Percentiles rank a stretch among this genome's conserved stretches.
Conservation (phyloP, 805 yeast genomes). For the Starmerella roubikii region DNA sequence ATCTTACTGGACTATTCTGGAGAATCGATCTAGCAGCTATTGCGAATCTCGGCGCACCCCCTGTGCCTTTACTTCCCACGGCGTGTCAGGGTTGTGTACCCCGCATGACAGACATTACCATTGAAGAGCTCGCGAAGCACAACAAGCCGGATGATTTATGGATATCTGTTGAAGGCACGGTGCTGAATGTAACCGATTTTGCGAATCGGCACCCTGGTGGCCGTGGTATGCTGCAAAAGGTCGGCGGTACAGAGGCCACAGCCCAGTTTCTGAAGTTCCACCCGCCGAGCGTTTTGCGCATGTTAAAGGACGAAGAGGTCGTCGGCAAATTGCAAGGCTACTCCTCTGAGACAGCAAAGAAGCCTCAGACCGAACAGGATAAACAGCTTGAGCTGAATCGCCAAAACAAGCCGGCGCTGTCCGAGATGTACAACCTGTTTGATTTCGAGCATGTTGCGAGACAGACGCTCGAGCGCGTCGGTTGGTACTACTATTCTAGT, state of each 20-base stretch:
- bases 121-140: slow-evolving; percentile 37
- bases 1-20: no score
- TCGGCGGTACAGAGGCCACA: slow-evolving; percentile 66
- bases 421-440: slow-evolving; percentile 57
- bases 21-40: no score
- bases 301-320: slow-evolving; percentile 44
- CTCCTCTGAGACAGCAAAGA: slow-evolving; percentile 1
- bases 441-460: slow-evolving; percentile 85
- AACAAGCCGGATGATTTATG: slow-evolving; percentile 54
- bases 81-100: no score
- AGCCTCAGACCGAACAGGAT: slow-evolving; percentile 10
- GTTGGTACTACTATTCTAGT: slow-evolving; percentile 87
- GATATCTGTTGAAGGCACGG: slow-evolving; percentile 71
- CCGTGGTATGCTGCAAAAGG: slow-evolving; percentile 38
- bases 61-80: no score
- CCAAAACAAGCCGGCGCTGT: slow-evolving; percentile 48
- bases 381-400: slow-evolving; percentile 24
- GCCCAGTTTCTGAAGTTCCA: slow-evolving; percentile 80
- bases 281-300: slow-evolving; percentile 70
- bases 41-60: no score
- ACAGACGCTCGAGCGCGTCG: slow-evolving; percentile 58
- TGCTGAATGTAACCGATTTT: slow-evolving; percentile 61
- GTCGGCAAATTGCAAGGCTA: slow-evolving; percentile 37
- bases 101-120: slow-evolving; percentile 5
- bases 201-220: slow-evolving; percentile 52